Conservation (phyloP, 2,329 filamentous ascomycete genomes). For the Ophiostoma himal-ulmi region DNA sequence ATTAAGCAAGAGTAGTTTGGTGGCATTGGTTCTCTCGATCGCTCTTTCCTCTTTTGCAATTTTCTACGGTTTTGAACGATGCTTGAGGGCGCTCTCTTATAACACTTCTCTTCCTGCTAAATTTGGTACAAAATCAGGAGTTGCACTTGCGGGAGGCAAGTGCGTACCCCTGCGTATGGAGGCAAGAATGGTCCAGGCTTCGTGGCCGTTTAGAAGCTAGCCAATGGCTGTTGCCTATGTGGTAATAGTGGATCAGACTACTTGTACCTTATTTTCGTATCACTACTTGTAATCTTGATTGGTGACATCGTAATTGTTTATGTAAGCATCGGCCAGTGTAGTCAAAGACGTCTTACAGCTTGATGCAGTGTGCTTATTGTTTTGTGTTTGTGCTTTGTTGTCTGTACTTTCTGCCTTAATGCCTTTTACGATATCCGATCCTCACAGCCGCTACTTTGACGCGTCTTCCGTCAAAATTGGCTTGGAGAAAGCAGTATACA, state of each 20-base stretch:
- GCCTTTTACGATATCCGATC: too few species aligned
- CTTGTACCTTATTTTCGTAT: not conserved
- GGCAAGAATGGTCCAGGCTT: slow-evolving; percentile 10
- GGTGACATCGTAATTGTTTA: not conserved
- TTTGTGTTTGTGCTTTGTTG: too few species aligned
- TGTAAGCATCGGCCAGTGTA: not conserved
- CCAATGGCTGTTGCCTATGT: not conserved
- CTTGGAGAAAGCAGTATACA: not conserved
- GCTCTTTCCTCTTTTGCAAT: not conserved
- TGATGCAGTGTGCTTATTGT: not conserved
- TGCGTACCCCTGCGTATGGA: slow-evolving; percentile 1
- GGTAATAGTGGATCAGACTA: not conserved
- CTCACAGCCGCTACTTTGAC: not conserved
- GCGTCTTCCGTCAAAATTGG: not conserved
- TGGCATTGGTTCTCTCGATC: not conserved
- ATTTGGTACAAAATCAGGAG: slow-evolving; percentile 6
- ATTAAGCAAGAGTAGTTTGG: not conserved
- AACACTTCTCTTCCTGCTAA: not conserved
- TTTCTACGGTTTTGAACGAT: not conserved
- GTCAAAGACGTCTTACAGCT: not conserved
- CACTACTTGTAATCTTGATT: not conserved
- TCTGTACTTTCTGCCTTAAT: too few species aligned
- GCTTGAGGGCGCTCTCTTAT: not conserved
- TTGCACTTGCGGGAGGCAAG: not conserved
- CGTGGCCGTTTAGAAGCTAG: slow-evolving; percentile 10